A percentile compares a stretch with the other conserved stretches of the same genome.
Evolutionary conservation across 192 early-diverging fungal species (phyloP).

Genomic region (Mortierella claussenii): DNA sequence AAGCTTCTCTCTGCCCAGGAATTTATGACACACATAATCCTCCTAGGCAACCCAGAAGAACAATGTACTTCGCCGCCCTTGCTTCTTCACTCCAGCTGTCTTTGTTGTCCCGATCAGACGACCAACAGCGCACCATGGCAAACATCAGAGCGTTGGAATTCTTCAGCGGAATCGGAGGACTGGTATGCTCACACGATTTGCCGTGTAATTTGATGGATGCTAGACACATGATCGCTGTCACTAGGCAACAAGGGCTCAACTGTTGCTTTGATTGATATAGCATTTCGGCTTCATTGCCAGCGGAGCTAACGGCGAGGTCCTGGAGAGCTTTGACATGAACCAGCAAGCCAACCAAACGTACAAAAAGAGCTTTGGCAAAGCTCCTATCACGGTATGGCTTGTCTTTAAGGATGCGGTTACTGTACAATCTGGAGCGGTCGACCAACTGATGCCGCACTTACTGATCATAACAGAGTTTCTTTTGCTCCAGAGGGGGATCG

Average conservation of each 20-base stretch:
- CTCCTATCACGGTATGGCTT: conserved; percentile 45
- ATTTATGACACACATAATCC: too few relatives aligned
- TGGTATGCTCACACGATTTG: conserved; percentile 56
- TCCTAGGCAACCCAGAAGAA: too few relatives aligned
- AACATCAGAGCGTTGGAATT: conserved; percentile 69
- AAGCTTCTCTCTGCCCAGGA: too few relatives aligned
- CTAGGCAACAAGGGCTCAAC: not conserved
- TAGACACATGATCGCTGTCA: not conserved
- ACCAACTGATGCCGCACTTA: too few relatives aligned
- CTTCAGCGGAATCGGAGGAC: conserved; percentile 76
- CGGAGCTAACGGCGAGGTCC: conserved; percentile 65
- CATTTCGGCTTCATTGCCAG: conserved; percentile 80
- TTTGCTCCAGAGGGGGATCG: conserved; percentile 56
- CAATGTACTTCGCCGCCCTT: too few relatives aligned
- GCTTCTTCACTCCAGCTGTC: too few relatives aligned
- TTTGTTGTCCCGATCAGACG: not conserved
- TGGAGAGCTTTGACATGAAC: conserved; percentile 92
- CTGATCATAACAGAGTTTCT: too few relatives aligned
- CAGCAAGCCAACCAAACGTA: conserved; percentile 82
- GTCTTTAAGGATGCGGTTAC: too few relatives aligned
- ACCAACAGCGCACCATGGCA: conserved; percentile 14
- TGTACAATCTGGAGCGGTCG: too few relatives aligned
- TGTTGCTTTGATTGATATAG: conserved; percentile 44
- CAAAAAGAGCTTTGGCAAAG: conserved; percentile 68
- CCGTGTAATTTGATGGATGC: too few relatives aligned